Conservation (phyloP, 805 yeast genomes). For the Wickerhamiella bombiphila region DNA sequence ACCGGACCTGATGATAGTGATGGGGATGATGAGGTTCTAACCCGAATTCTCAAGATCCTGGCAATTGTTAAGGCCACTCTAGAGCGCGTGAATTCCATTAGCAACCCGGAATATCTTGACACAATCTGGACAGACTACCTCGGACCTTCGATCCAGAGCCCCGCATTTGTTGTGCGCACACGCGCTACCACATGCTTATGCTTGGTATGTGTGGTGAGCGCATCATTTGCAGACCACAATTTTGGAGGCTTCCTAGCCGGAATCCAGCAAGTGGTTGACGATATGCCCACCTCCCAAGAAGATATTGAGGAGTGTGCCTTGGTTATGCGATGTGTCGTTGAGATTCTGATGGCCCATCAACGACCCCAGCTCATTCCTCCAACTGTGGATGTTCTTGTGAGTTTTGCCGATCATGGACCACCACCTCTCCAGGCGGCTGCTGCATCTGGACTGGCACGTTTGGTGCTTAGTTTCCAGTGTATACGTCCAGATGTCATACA, state of each 20-base stretch:
- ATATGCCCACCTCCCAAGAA: constrained; percentile 32
- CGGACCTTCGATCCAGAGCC: constrained; percentile 58
- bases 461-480: constrained; percentile 62
- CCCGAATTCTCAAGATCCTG: constrained; percentile 38
- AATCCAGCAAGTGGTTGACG: constrained; percentile 45
- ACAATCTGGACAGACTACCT: constrained; percentile 36
- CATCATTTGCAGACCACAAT: constrained; percentile 33
- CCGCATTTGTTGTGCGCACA: constrained; percentile 38
- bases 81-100: constrained; percentile 50
- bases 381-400: neutral
- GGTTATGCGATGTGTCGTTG: constrained; percentile 8
- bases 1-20: constrained; percentile 3
- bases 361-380: neutral
- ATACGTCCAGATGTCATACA: constrained; percentile 47
- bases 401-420: constrained; percentile 26
- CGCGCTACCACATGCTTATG: constrained; percentile 45
- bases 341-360: constrained; percentile 22
- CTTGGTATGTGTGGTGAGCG: constrained; percentile 71
- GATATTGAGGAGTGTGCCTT: constrained; percentile 2
- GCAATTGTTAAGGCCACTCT: constrained; percentile 54
- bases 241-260: constrained; percentile 22
- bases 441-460: constrained; percentile 76
- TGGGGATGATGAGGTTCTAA: constrained; percentile 15
- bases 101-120: constrained; percentile 51
- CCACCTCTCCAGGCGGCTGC: constrained; percentile 64